Conservation (phyloP, 202 grass and related monocot genomes). For the Bolboschoenoplectus hybrid region DNA sequence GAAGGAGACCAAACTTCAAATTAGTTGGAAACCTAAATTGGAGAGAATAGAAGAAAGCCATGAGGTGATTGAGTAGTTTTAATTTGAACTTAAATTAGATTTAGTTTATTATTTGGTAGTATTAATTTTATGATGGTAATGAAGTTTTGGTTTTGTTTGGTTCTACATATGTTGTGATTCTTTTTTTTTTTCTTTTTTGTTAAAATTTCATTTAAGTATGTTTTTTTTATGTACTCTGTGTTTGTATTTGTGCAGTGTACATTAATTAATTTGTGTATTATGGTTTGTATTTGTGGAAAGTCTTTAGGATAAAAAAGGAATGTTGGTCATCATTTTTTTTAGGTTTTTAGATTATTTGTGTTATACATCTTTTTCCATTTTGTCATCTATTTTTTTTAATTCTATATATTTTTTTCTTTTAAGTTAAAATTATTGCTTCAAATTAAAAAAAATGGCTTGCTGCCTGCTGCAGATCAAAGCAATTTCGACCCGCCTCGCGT, state of each 20-base stretch:
- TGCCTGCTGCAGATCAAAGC: too few species aligned
- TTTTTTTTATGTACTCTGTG: slow-evolving; percentile 4
- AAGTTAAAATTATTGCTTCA: not conserved
- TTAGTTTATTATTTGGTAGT: not conserved
- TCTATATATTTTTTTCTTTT: not conserved
- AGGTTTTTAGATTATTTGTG: not conserved
- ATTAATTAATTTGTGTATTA: not conserved
- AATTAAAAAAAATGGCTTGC: too few species aligned
- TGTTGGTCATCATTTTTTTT: not conserved
- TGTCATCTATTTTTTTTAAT: not conserved
- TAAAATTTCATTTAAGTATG: not conserved
- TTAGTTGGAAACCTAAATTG: slow-evolving; percentile 39
- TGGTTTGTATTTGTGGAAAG: not conserved
- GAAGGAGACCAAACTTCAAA: slow-evolving; percentile 15
- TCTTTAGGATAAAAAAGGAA: not conserved
- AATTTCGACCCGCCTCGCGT: too few species aligned
- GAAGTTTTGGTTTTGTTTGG: slow-evolving; percentile 15
- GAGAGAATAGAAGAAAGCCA: slow-evolving; percentile 33
- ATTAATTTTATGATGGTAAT: not conserved
- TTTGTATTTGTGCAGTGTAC: slow-evolving; percentile 1
- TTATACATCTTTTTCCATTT: not conserved
- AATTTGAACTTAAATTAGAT: not conserved
- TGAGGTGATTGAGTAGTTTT: slow-evolving; percentile 12
- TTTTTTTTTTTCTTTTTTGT: not conserved
- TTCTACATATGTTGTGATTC: not conserved